Conservation (phyloP, 257 asterid species). For the Nicotiana tabacum region DNA sequence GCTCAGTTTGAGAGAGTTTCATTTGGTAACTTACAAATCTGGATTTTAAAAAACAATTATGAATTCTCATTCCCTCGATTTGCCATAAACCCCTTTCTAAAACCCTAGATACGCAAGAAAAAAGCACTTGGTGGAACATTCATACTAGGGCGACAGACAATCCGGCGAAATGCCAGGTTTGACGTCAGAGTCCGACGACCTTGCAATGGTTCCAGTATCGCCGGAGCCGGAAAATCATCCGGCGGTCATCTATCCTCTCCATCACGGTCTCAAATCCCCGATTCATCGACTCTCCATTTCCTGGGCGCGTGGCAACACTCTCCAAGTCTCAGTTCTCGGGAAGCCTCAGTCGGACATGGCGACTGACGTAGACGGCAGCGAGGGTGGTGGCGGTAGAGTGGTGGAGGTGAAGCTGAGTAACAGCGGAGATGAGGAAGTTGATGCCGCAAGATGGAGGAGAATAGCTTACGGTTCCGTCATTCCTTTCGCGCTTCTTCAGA, state of each 20-base stretch:
- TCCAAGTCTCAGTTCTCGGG: slow-evolving; percentile 64
- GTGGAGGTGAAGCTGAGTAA: slow-evolving; percentile 61
- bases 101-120: slow-evolving; percentile 4
- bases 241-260: slow-evolving; percentile 42
- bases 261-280: slow-evolving; percentile 49
- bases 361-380: slow-evolving; percentile 12
- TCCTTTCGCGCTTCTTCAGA: slow-evolving; percentile 93
- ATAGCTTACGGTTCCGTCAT: slow-evolving; percentile 78
- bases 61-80: background rate
- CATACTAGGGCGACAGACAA: slow-evolving; percentile 25
- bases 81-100: background rate
- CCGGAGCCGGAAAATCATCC: slow-evolving; percentile 29
- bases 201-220: slow-evolving; percentile 37
- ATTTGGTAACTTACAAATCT: too few species aligned
- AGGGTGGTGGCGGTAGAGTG: slow-evolving; percentile 51
- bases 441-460: slow-evolving; percentile 65
- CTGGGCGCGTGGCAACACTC: slow-evolving; percentile 93
- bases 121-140: background rate
- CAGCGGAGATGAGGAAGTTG: slow-evolving; percentile 48
- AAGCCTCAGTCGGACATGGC: slow-evolving; percentile 13
- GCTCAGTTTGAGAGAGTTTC: too few species aligned
- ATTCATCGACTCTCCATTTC: slow-evolving; percentile 56
- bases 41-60: background rate
- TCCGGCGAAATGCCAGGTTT: slow-evolving; percentile 72
- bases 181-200: slow-evolving; percentile 48